Evolutionary conservation across 441 rosid species (phyloP).

Genomic region (Omphalea diandra): DNA sequence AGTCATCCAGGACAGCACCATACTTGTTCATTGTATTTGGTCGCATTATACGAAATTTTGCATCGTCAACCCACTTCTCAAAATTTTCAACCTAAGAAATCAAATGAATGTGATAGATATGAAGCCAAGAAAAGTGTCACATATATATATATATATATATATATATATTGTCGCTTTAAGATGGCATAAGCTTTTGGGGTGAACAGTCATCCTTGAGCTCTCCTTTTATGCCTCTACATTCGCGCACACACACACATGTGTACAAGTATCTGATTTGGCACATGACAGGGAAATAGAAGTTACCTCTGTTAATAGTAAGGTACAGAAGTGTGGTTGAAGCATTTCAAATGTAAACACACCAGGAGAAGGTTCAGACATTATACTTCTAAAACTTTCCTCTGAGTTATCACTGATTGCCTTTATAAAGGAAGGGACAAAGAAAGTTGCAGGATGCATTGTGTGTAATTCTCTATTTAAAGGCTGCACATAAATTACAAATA

Average conservation of each 20-base stretch:
- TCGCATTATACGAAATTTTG: constrained; percentile 71
- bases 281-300: constrained; percentile 20
- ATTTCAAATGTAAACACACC: constrained; percentile 73
- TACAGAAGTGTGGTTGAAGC: constrained; percentile 65
- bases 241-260: no score
- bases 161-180: no score
- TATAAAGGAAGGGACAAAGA: constrained; percentile 58
- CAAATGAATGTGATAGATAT: constrained; percentile 34
- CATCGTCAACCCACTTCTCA: constrained; percentile 76
- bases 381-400: constrained; percentile 64
- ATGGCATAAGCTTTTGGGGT: no score
- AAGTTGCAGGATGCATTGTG: constrained; percentile 41
- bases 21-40: constrained; percentile 85
- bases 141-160: not conserved
- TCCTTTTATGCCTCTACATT: no score
- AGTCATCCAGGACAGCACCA: constrained; percentile 89
- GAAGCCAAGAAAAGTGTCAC: constrained; percentile 13
- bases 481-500: constrained; percentile 43
- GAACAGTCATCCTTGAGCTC: no score
- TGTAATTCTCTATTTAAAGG: constrained; percentile 68
- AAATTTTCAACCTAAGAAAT: constrained; percentile 63
- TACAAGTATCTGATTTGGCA: constrained; percentile 1
- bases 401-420: constrained; percentile 57
- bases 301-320: constrained; percentile 68
- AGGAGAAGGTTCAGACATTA: constrained; percentile 66